Evolutionary conservation across 352 stramenopile genomes (phyloP), one percentile per base, ranked within the genome.

Genomic region (Phytopythium litorale): DNA sequence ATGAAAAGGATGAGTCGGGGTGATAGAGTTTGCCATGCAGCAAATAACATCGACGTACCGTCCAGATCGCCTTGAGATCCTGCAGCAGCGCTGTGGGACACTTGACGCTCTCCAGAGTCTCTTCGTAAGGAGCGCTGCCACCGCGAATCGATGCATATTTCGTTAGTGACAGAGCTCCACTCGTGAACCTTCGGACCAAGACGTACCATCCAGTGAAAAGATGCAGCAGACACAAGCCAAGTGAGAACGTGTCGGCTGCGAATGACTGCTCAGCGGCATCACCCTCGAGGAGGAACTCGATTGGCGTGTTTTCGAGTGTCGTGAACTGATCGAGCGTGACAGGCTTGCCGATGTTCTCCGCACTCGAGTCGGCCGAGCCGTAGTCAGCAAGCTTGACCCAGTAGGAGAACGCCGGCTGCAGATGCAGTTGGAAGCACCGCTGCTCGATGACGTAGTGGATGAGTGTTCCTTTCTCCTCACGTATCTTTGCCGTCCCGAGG

Each of bases 371-470:
- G 7, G 97, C 91, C 2, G 97, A 98, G 3, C 98, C 98, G 76
- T 98, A 99, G 72, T 99, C 98, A 9, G 97, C 97, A 21, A 99
- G 76, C 74, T 99, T 99, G 18, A 98, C 93, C 80, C 80, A 93
- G 53, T 92, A 94, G 32, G 81, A 85, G 63, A 86, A 91, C 5
- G 71, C 76, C 2, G 65, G 66, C 7, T 84, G 80, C 59, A 92
- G 75, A 56, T 60, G 69, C 5, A 94, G 57, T 46, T 86, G 70
- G 66, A 92, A 93, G 21, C 65, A 61, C 7, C 49, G 54, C 25
- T 88, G 67, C 38, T 86, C 85, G 37, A 96, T 55, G 12, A 66
- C 59, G 55, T 94, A 96, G n/a, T 76, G 70, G 51, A 91, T 51
- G 9, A 76, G 59, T 11, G 83, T 60, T 21, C 1, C 25, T n/a